phyloP scores from a whole-genome alignment of 2,329 filamentous ascomycete species.

The Leptographium flavum region DNA sequence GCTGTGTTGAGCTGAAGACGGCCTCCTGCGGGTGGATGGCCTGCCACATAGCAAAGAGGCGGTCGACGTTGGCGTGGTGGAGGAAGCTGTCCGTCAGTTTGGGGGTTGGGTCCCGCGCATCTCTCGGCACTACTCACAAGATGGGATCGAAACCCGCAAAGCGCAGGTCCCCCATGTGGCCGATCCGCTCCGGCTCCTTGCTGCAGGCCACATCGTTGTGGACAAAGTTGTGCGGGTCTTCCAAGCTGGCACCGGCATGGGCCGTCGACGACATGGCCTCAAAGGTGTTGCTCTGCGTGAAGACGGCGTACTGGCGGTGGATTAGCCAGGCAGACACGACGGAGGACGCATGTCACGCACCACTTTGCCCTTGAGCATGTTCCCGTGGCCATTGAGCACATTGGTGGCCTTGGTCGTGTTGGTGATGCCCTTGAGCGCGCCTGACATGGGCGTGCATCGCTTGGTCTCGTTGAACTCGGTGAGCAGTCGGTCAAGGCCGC shows the following conservation, averaged over 20 bases:
- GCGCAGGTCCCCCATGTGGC: constrained; percentile 21
- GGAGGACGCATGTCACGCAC: constrained; percentile 5
- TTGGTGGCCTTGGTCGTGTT: constrained; percentile 17
- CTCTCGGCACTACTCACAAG: constrained; percentile 22
- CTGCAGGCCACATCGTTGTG: constrained; percentile 24
- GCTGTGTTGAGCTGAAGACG: constrained; percentile 17
- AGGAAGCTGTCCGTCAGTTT: neutral
- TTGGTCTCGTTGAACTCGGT: constrained; percentile 21
- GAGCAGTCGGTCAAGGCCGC: constrained; percentile 16
- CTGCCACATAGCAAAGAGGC: constrained; percentile 39
- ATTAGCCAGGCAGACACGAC: neutral
- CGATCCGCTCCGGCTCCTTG: constrained; percentile 14
- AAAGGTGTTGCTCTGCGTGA: constrained; percentile 22
- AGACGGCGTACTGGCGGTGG: constrained; percentile 25
- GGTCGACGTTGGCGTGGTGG: constrained; percentile 44
- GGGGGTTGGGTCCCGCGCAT: neutral
- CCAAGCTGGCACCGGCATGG: constrained; percentile 25
- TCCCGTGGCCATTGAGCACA: constrained; percentile 13
- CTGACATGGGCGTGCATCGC: constrained; percentile 21
- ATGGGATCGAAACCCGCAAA: constrained; percentile 31
- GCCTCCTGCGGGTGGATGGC: constrained; percentile 21
- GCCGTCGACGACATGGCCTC: constrained; percentile 25
- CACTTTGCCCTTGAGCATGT: constrained; percentile 15
- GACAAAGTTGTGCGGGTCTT: constrained; percentile 28
- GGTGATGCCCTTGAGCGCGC: constrained; percentile 22